Conservation (phyloP, 106 monocot species). For the Xerophyta viscosa region DNA sequence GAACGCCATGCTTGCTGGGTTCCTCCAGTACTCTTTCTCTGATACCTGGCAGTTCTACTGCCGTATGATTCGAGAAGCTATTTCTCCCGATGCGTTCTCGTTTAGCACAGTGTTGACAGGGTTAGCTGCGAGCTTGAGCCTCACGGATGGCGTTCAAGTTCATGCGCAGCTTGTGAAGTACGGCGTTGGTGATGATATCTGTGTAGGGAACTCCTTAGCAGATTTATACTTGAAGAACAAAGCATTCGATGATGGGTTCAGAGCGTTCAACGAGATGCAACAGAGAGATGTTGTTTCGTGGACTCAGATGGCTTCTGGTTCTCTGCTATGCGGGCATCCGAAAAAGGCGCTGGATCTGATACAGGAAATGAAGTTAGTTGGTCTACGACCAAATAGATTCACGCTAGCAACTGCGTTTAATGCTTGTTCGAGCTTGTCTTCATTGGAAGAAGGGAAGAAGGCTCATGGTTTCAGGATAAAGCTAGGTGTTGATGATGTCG, state of each 20-base stretch:
- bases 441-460: conserved; percentile 57
- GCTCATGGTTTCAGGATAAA: conserved; percentile 55
- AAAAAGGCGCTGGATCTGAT: conserved; percentile 31
- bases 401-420: conserved; percentile 49
- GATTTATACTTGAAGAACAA: conserved; percentile 63
- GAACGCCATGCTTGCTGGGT: conserved; percentile 72
- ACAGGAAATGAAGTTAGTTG: conserved; percentile 36
- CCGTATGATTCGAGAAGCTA: conserved; percentile 45
- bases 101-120: conserved; percentile 70
- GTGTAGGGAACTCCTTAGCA: conserved; percentile 54
- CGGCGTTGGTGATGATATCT: conserved; percentile 44
- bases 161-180: conserved; percentile 58
- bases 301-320: conserved; percentile 68
- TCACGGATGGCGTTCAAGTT: conserved; percentile 28
- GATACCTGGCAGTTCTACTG: conserved; percentile 53
- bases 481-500: conserved; percentile 30
- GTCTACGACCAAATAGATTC: conserved; percentile 62
- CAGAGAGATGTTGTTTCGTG: conserved; percentile 65
- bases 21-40: conserved; percentile 25
- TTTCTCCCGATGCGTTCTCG: conserved; percentile 50
- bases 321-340: conserved; percentile 42
- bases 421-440: conserved; percentile 47
- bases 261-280: conserved; percentile 48
- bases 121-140: conserved; percentile 24
- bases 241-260: conserved; percentile 17